These are phyloP conservation scores for Potentilla sterilis DNA, from an alignment of 306 rosid genomes.

Conservation along the genomic window DNA sequence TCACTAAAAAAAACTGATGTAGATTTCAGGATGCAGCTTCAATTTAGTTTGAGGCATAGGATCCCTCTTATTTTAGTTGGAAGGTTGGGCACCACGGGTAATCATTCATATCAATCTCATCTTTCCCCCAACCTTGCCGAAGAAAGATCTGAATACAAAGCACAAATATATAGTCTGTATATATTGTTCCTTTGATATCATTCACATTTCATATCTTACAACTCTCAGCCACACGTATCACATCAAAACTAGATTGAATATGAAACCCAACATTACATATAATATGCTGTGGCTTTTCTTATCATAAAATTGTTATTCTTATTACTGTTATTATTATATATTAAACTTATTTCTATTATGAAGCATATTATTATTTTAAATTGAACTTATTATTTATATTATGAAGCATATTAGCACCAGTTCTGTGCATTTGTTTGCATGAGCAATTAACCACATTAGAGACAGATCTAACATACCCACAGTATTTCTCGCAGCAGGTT, in stretches of 20 bases:
- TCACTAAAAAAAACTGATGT: no score
- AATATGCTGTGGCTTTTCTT: neutral
- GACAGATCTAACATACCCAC: constrained; percentile 56
- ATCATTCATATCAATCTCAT: no score
- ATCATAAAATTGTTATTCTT: neutral
- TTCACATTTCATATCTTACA: neutral
- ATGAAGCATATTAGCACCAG: neutral
- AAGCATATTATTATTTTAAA: neutral
- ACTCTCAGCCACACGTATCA: neutral
- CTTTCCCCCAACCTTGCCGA: no score
- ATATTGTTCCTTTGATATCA: neutral
- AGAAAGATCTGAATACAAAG: neutral
- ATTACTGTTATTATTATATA: no score
- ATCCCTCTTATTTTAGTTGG: no score
- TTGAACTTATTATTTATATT: neutral
- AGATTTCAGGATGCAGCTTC: no score
- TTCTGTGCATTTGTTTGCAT: constrained; percentile 8
- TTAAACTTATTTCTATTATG: neutral
- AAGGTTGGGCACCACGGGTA: no score
- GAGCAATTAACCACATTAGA: neutral
- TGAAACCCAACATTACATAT: neutral
- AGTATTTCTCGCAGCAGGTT: constrained; percentile 85
- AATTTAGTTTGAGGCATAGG: no score
- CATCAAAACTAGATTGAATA: neutral
- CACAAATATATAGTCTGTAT: neutral